phyloP scores from a whole-genome alignment of 2,329 filamentous ascomycete genomes.

The Claviceps monticola region DNA sequence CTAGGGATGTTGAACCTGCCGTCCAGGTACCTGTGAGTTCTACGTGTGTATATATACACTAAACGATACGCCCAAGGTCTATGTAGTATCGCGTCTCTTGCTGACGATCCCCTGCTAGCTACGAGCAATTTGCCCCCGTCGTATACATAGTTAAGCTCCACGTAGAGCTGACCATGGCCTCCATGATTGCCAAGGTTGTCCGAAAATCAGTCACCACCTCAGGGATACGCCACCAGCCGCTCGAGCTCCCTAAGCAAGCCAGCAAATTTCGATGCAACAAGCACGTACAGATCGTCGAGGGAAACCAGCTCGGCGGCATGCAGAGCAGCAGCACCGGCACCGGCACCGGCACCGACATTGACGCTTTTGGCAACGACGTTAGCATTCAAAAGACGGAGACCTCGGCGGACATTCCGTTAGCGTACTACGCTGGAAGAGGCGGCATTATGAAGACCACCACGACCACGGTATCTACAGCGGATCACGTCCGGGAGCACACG shows the following conservation, averaged over 20 bases:
- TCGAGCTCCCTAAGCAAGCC: neutral
- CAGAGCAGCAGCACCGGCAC: neutral
- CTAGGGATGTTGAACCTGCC: constrained; percentile 13
- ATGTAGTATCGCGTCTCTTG: too few species aligned
- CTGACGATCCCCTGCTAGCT: constrained; percentile 7
- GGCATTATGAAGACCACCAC: neutral
- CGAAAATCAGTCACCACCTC: neutral
- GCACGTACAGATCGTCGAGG: neutral
- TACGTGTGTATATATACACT: neutral
- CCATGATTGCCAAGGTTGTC: constrained; percentile 30
- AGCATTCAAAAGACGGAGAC: constrained; percentile 1
- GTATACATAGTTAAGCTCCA: constrained; percentile 39
- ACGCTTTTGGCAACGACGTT: constrained; percentile 1
- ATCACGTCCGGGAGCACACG: neutral
- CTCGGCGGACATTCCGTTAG: neutral
- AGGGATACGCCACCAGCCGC: neutral
- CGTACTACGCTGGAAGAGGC: neutral
- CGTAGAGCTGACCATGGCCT: constrained; percentile 39
- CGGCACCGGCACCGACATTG: neutral
- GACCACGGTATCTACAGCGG: neutral
- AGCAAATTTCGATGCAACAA: neutral
- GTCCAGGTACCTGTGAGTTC: constrained; percentile 1
- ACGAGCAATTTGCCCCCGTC: constrained; percentile 35
- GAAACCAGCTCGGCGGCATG: neutral
- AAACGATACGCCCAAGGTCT: too few species aligned